Evolutionary conservation across 176 grass and related monocot genomes (phyloP), one percentile per base, ranked within the genome.

Genomic region (Rhynchospora tenuis): DNA sequence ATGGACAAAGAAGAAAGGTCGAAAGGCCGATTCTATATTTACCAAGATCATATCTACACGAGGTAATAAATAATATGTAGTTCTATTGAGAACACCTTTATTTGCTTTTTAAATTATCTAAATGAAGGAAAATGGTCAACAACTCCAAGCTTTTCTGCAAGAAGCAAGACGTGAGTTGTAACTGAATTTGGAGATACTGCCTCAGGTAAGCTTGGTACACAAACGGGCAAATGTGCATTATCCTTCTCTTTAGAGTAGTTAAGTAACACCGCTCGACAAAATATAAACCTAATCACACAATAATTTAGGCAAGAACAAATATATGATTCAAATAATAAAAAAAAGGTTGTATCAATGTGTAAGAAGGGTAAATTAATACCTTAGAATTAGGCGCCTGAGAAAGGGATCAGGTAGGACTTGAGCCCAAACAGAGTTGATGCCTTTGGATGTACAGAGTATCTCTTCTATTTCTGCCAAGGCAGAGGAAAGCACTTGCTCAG

Each of bases 321-420:
- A 85, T 76, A 23, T 64, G 33, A 43, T 29, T 78, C 27, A 12
- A 12, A 85, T 63, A 3, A 6, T 13, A 68, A 55, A 24, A 11
- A 28, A 75, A 9, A 79, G 24, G 13, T 8, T 52, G 81, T 77
- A 22, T 63, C 12, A 79, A 38, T 57, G 83, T 74, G 51, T 42
- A 50, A 78, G 57, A 75, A 27, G 9, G 59, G 29, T 28, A 70
- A 66, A 42, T 52, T 5, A 16, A 52, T 90, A 99, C 97, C 97
- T 96, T 59, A 94, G 46, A 79, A 99, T 96, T 28, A 99, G 86
- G 33, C 97, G 88, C 66, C 93, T 87, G 27, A 96, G 85, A 88
- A 99, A 93, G 70, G 91, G 91, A 88, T 99, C 93, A 48, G 93
- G 85, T 88, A 99, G 86, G 87, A 99, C 84, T 85, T 93, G 97